These are phyloP conservation scores for Yarrowia yakushimensis DNA, from an alignment of 805 yeast genomes.

Conservation along the genomic window DNA sequence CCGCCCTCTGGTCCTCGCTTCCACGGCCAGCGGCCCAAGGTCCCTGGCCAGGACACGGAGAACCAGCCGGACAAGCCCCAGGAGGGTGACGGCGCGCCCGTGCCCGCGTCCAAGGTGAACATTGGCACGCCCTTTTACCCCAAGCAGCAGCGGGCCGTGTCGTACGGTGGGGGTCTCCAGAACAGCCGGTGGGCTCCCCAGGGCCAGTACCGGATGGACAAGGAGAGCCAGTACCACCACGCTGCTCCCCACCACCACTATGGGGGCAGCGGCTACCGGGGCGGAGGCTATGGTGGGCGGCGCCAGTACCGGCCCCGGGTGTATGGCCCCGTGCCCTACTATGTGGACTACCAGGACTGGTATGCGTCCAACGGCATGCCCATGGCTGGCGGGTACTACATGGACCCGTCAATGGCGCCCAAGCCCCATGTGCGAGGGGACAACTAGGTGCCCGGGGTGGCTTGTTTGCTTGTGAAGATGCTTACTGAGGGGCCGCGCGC, in stretches of 20 bases:
- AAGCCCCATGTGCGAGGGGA: slow-evolving; percentile 1
- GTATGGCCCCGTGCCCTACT: not conserved
- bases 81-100: not conserved
- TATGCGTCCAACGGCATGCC: not conserved
- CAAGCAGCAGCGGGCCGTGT: slow-evolving; percentile 1
- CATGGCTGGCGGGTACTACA: not conserved
- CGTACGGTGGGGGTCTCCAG: slow-evolving; percentile 1
- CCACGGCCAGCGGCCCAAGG: not conserved
- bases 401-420: slow-evolving; percentile 4
- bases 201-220: slow-evolving; percentile 10
- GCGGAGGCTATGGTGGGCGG: not conserved
- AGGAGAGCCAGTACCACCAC: slow-evolving; percentile 3
- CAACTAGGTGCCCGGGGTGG: too few relatives aligned
- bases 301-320: not conserved
- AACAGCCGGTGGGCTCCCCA: slow-evolving; percentile 23
- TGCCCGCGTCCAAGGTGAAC: slow-evolving; percentile 10
- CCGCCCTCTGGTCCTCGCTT: not conserved
- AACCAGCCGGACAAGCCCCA: not conserved
- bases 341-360: slow-evolving; percentile 21
- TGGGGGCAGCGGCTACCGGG: not conserved
- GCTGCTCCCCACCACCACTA: not conserved
- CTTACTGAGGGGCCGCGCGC: too few relatives aligned
- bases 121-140: slow-evolving; percentile 17
- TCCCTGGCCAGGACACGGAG: not conserved
- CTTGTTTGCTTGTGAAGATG: not conserved